These are phyloP conservation scores for Leccinum boreale DNA, from an alignment of 768 basidiomycete species.

Conservation along the genomic window DNA sequence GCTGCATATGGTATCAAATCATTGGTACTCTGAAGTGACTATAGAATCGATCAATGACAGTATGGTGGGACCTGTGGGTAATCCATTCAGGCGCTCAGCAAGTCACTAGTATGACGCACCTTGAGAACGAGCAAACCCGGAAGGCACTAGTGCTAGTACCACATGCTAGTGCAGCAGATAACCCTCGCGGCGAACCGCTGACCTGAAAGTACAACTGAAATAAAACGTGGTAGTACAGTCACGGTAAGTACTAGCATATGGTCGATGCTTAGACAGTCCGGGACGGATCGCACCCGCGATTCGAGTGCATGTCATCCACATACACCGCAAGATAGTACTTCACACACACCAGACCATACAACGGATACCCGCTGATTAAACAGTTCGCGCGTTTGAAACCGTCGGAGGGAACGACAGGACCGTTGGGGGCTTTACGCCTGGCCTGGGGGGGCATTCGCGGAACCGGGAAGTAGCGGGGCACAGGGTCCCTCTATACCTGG, in stretches of 20 bases:
- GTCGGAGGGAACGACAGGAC: too few species aligned
- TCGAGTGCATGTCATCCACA: too few species aligned
- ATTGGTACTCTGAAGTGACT: neutral
- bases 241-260: neutral
- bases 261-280: neutral
- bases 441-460: too few species aligned
- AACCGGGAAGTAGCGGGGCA: too few species aligned
- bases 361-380: too few species aligned
- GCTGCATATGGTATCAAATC: neutral
- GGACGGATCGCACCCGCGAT: too few species aligned
- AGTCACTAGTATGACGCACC: neutral
- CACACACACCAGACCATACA: too few species aligned
- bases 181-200: neutral
- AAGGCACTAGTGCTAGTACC: neutral
- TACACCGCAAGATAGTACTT: too few species aligned
- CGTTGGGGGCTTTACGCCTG: too few species aligned
- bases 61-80: neutral
- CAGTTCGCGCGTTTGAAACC: too few species aligned
- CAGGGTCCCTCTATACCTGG: too few species aligned
- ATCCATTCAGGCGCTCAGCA: neutral
- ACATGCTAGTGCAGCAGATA: neutral
- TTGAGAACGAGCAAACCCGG: neutral
- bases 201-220: neutral
- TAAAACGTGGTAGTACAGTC: neutral
- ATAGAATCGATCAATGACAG: neutral